Conservation (phyloP, 805 yeast species). For the Candida fluviatilis region DNA sequence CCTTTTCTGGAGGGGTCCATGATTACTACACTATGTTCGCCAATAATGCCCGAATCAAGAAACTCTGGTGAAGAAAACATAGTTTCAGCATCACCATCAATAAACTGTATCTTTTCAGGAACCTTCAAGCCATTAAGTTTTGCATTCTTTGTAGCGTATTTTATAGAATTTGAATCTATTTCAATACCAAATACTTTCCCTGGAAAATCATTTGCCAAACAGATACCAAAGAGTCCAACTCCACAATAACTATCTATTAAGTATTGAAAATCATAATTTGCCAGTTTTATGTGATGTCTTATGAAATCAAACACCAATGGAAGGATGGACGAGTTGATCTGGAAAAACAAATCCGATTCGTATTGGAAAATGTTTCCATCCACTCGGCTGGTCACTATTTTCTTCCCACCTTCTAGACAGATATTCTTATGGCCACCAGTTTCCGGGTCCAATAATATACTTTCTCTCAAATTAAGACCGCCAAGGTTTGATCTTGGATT, state of each 20-base stretch:
- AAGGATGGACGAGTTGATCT: constrained; percentile 33
- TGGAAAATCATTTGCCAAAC: constrained; percentile 23
- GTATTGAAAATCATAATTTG: constrained; percentile 14
- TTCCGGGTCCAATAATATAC: constrained; percentile 21
- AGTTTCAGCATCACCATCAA: constrained; percentile 34
- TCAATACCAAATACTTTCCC: constrained; percentile 42
- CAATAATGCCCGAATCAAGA: constrained; percentile 21
- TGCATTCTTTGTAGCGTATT: constrained; percentile 37
- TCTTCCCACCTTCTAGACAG: constrained; percentile 22
- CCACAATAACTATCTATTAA: constrained; percentile 45
- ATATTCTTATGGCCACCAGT: constrained; percentile 25
- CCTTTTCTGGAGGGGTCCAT: constrained; percentile 47
- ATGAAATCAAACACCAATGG: constrained; percentile 32
- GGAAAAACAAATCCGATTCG: constrained; percentile 38
- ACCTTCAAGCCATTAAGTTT: constrained; percentile 30
- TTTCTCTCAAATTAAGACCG: constrained; percentile 30
- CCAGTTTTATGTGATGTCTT: constrained; percentile 14
- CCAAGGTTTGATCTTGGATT: constrained; percentile 4
- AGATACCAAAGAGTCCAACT: constrained; percentile 41
- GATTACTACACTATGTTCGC: constrained; percentile 31
- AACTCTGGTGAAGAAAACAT: constrained; percentile 27
- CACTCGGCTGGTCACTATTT: constrained; percentile 32
- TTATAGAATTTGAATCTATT: constrained; percentile 26
- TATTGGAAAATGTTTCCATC: constrained; percentile 35
- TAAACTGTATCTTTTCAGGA: constrained; percentile 26